A percentile compares a stretch with the other conserved stretches of the same genome.
These are phyloP conservation scores for Pontederia paniculata DNA, from an alignment of 176 grass and related monocot species.

Conservation along the genomic window DNA sequence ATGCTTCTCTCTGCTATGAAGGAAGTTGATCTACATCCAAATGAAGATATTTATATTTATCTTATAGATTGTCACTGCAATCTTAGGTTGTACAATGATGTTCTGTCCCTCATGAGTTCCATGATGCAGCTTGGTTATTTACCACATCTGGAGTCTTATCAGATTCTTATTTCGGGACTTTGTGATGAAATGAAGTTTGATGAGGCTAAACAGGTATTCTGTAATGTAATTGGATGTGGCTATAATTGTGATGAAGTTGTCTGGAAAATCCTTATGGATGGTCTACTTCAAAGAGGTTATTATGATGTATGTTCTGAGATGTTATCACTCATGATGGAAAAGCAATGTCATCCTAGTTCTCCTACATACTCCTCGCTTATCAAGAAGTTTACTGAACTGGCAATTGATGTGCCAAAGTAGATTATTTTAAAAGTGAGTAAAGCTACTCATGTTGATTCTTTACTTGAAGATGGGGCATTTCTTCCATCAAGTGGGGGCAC, in stretches of 20 bases:
- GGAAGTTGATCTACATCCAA: constrained; percentile 28
- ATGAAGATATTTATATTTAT: constrained; percentile 27
- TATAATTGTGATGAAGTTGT: constrained; percentile 60
- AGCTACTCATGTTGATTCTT: no score
- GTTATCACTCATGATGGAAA: constrained; percentile 37
- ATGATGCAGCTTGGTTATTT: constrained; percentile 38
- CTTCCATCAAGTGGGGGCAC: no score
- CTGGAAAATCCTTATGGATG: constrained; percentile 63
- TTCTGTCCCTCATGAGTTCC: constrained; percentile 26
- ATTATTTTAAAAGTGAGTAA: no score
- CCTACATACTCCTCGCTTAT: constrained; percentile 19
- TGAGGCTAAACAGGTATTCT: constrained; percentile 37
- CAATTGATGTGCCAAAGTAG: no score
- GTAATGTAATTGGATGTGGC: constrained; percentile 20
- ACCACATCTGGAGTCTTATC: constrained; percentile 38
- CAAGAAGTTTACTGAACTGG: no score
- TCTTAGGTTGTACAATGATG: constrained; percentile 33
- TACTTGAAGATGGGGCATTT: no score
- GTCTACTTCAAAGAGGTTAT: constrained; percentile 36
- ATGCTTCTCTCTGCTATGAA: constrained; percentile 44
- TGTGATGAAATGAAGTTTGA: constrained; percentile 31
- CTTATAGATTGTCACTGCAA: constrained; percentile 44
- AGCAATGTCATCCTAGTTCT: constrained; percentile 35
- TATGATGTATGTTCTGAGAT: constrained; percentile 26
- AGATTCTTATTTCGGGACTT: constrained; percentile 43